Base-by-base conservation (phyloP, 495 filamentous ascomycete species). In the Tuber melanosporum region DNA sequence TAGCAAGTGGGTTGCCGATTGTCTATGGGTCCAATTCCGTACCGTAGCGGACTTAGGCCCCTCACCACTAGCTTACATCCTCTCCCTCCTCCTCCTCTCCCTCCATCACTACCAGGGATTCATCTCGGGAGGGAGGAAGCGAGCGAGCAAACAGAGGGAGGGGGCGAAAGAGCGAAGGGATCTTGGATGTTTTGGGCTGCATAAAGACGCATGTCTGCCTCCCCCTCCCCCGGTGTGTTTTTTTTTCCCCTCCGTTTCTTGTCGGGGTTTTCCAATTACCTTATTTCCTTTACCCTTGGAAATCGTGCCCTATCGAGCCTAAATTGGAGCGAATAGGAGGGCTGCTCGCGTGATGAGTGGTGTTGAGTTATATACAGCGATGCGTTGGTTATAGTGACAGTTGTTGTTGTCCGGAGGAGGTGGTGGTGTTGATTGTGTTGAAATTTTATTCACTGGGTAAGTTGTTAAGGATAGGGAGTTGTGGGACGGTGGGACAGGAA, bases 311-410 rank as follows among this genome's bases (percentile, higher is more conserved):
- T 66, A 10, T 32, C n/a, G n/a, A 66, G 57, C 57, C 26, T 66
- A 66, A 66, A 66, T 66, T 26, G n/a, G 57, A 1, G 26, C 32
- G 57, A 66, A 66, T 32, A 32, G 57, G n/a, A 66, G 57, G 12
- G 12, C 26, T 15, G 10, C 57, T 66, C 57, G 57, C 26, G 26
- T 17, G 26, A 66, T 66, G 57, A 20, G 12, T n/a, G 26, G 22
- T 32, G 57, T 17, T 66, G 57, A 66, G 57, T 32, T 66, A 66
- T 66, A 66, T 66, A 66, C 57, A 66, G 26, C 57, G 57, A 32
- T 66, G 26, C n/a, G 57, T 66, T 66, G 26, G 57, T 66, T 66
- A 66, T 66, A 66, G 3, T 3, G 26, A 32, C 26, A 66, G 57
- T 66, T 66, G 57, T 66, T 66, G 57, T 66, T 66, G n/a, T 66